Evolutionary conservation across 345 rosid species (phyloP), one percentile per base, ranked within the genome.

Genomic region (Citrus hindsii): DNA sequence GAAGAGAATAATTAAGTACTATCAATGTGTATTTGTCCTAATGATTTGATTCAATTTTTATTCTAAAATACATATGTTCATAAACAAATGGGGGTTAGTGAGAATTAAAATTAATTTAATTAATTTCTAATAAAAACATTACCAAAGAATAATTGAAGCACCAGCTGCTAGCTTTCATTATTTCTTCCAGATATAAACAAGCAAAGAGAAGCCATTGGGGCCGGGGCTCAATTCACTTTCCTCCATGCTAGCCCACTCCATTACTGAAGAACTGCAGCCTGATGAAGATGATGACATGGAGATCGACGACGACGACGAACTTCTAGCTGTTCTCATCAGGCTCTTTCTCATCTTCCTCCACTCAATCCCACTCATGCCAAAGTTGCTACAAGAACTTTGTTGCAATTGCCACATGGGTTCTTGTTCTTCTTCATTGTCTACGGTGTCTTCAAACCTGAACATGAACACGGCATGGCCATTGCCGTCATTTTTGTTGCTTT

Each of bases 191-290:
- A 94, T 97, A 77, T 96, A 90, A 69, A 96, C 91, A 21, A 92
- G 85, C 83, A 96, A 74, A 19, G 97, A 89, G 86, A 94, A 92
- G 46, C 95, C 99, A 55, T 78, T 76, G 12, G 92, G 93, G 33
- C 87, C 84, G 32, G 86, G 80, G 74, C 83, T 77, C 22, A 87
- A 59, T 35, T 93, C 95, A 6, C 75, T 74, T 78, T 92, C 98
- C 84, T 91, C 95, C 30, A 81, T 60, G 77, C 93, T 96, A 4
- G 97, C 97, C 99, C 98, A 96, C 72, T 94, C 99, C 95, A 90
- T 86, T 7, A 96, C 95, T 18, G 99, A 92, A 1, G 94, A 92
- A 70, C 97, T 85, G 67, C 95, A 84, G 1, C 87, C 95, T 0
- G 98, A 96, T 0, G 98, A 96, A 0, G 98, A 92, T 0, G 98